Base-by-base conservation (phyloP, 2,329 filamentous ascomycete species). In the Ascochyta lentis region DNA sequence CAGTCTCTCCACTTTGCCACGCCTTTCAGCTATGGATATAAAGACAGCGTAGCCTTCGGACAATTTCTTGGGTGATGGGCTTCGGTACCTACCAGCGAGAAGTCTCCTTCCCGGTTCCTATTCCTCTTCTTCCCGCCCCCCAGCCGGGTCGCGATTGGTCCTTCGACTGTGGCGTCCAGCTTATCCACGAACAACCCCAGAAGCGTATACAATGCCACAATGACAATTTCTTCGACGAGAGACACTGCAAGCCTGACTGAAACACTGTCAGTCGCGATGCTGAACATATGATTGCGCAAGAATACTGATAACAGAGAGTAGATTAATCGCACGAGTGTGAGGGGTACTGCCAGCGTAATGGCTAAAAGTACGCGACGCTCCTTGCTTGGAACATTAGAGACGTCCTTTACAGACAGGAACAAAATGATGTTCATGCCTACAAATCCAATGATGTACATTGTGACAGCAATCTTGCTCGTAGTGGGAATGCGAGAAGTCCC, bases 221-320 rank as follows among this genome's bases (percentile, higher is more conserved):
- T 61, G 5, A 61, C n/a, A 33, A 69, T 59, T 40, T 69, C 66
- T 38, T 66, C 61, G 4, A 65, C 24, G 16, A 65, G 45, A 4
- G 61, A 49, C 61, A 69, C 67, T 3, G 48, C 38, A 1, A 63
- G 38, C 8, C 31, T 48, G n/a, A 64, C 53, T 7, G 35, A 37
- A 6, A 62, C 50, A 9, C 46, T 60, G 6, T 63, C 64, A 7
- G 26, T 64, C 29, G 60, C 38, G 13, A 63, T 34, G 48, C 55
- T 64, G 54, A 69, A 69, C 6, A 53, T 12, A 26, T 60, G 55
- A 42, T 41, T 54, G 44, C 63, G 56, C 13, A 59, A 2, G 37
- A 65, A 67, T 1, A 65, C 54, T 7, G 52, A 42, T 9, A 58
- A 56, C 4, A 54, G 38, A 1, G 61, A 55, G 58, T 67, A 67